Evolutionary conservation across 805 yeast species (phyloP), one percentile per base, ranked within the genome.

Genomic region (Scheffersomyces ergatensis): DNA sequence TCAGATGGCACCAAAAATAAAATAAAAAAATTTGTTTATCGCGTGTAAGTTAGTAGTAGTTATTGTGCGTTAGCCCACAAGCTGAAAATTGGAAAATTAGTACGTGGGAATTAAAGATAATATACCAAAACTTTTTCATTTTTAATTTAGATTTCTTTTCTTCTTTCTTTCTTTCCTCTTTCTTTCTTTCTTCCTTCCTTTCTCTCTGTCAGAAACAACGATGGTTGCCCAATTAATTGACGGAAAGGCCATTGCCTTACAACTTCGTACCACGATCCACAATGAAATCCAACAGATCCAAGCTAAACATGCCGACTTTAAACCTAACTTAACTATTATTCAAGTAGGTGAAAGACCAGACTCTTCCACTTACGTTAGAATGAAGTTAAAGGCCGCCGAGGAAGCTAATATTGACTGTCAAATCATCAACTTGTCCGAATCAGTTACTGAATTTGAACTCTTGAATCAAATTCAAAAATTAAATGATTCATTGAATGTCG

Each of bases 341-440:
- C 95, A 86, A 65, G 85, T 86, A 17, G 95, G 95, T 41, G 67
- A 69, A 19, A 74, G 92, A 60, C 84, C 83, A 17, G 95, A 86
- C 55, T 85, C 93, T 11, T 70, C 84, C n/a, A 83, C 89, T 3
- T 86, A 86, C 61, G 90, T 86, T 35, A 76, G 80, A 48, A 85
- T 84, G 89, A 86, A 86, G 62, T 64, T 83, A 45, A 83, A 81
- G 60, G 92, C 93, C 9, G 86, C 92, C 21, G 69, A 72, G 41
- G 87, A 82, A 49, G 82, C 89, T 29, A 79, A 82, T 40, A 76
- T 86, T 43, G 66, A 68, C 14, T 84, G 90, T 63, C 62, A 71
- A 26, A 72, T 83, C 40, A 72, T 82, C 54, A 78, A 76, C 41
- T 63, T 85, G 43, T 80, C 84, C 2, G 84, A 74, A 44, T 51